These are phyloP conservation scores for Grifola frondosa DNA, from an alignment of 1,284 basidiomycete genomes.

Conservation along the genomic window DNA sequence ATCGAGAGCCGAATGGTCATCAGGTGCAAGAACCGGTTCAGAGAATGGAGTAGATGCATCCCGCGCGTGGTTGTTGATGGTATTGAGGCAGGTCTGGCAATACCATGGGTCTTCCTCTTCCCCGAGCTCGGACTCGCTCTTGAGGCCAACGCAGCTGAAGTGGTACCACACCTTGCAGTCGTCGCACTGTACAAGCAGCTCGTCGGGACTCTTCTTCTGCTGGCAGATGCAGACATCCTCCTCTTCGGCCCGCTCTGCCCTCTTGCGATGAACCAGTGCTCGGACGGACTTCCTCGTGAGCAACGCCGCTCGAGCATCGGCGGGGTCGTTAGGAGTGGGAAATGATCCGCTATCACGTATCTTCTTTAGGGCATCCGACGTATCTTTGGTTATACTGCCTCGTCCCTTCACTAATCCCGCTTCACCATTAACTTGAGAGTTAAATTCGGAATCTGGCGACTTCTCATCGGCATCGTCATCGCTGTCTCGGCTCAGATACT, in stretches of 20 bases:
- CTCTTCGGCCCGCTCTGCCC: conserved; percentile 40
- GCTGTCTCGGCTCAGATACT: conserved; percentile 58
- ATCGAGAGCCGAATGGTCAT: too few relatives aligned
- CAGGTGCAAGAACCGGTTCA: too few relatives aligned
- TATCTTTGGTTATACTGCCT: too few relatives aligned
- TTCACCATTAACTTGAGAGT: too few relatives aligned
- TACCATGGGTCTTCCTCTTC: conserved; percentile 76
- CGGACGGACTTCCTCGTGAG: conserved; percentile 67
- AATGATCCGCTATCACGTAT: too few relatives aligned
- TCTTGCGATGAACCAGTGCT: conserved; percentile 49
- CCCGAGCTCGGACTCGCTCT: conserved; percentile 59
- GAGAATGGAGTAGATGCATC: too few relatives aligned
- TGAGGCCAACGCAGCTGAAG: conserved; percentile 70
- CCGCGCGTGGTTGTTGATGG: too few relatives aligned
- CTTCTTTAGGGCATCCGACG: conserved; percentile 5
- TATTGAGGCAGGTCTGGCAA: conserved; percentile 51
- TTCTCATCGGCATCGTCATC: conserved; percentile 53
- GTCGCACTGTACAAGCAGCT: conserved; percentile 78
- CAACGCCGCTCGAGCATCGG: conserved; percentile 69
- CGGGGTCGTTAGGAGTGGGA: conserved; percentile 64
- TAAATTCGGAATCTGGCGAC: too few relatives aligned
- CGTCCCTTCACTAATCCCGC: too few relatives aligned
- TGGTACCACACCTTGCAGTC: conserved; percentile 77
- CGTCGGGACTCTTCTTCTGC: conserved; percentile 61
- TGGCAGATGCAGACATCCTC: conserved; percentile 61